A percentile compares a stretch with the other conserved stretches of the same genome.
phyloP scores from a whole-genome alignment of 2,329 filamentous ascomycete species.

The Colletotrichum sidae region DNA sequence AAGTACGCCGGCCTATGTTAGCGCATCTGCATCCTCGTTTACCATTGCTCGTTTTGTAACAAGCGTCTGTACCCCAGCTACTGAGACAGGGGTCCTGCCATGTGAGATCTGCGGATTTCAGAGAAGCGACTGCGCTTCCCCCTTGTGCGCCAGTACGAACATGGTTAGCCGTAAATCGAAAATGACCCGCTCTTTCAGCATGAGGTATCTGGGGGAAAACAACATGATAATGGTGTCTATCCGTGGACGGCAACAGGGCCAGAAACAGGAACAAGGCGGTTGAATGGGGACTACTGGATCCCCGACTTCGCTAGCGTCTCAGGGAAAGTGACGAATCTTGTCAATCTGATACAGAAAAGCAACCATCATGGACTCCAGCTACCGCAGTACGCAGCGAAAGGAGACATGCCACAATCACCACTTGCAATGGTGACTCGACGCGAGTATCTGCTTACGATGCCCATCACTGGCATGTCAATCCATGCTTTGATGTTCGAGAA shows the following conservation, averaged over 20 bases:
- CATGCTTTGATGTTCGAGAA: too few species aligned
- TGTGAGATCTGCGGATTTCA: constrained; percentile 38
- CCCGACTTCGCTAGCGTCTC: constrained; percentile 10
- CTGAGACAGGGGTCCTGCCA: constrained; percentile 26
- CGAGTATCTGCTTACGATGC: background rate
- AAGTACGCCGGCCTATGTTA: constrained; percentile 12
- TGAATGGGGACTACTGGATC: too few species aligned
- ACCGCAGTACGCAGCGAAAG: background rate
- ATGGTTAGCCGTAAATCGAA: background rate
- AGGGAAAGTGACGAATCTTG: constrained; percentile 12
- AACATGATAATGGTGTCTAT: background rate
- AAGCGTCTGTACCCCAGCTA: constrained; percentile 21
- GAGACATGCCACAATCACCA: background rate
- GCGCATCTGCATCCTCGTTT: constrained; percentile 32
- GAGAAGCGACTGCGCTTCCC: constrained; percentile 29
- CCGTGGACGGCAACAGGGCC: too few species aligned
- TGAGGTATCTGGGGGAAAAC: background rate
- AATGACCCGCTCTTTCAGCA: background rate
- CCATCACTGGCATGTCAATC: too few species aligned
- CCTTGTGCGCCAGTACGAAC: constrained; percentile 14
- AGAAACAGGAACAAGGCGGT: too few species aligned
- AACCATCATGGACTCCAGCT: background rate
- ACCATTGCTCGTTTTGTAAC: constrained; percentile 34
- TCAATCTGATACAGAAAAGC: constrained; percentile 30
- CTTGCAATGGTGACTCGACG: background rate